These are phyloP conservation scores for Hura crepitans DNA, from an alignment of 441 rosid genomes.

Conservation along the genomic window DNA sequence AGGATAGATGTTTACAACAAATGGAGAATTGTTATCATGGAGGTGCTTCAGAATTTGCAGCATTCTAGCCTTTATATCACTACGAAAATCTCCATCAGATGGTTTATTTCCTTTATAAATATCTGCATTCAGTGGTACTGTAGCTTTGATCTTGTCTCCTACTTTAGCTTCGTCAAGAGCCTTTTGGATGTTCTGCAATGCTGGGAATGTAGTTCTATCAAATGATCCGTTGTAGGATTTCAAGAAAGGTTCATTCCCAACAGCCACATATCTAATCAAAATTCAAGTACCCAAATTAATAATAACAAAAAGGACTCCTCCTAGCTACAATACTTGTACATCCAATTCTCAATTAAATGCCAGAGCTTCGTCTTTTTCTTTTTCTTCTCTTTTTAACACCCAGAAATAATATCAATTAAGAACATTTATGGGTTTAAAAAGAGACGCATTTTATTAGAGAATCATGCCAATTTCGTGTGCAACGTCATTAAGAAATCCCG, in stretches of 20 bases:
- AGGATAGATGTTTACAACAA: conserved; percentile 85
- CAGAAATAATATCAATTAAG: too few species aligned
- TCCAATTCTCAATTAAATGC: too few species aligned
- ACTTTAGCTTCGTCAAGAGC: conserved; percentile 60
- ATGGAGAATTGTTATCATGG: conserved; percentile 45
- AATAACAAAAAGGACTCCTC: neutral
- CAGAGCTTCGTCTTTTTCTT: too few species aligned
- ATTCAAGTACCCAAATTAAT: neutral
- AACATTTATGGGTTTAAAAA: too few species aligned
- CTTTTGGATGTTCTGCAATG: conserved; percentile 59
- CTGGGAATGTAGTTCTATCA: conserved; percentile 47
- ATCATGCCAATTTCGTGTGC: too few species aligned
- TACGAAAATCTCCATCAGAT: conserved; percentile 57
- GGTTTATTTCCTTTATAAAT: conserved; percentile 66
- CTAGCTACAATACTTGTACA: too few species aligned
- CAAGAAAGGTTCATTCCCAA: conserved; percentile 88
- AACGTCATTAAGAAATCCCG: too few species aligned
- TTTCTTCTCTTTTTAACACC: too few species aligned
- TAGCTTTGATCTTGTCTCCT: conserved; percentile 54
- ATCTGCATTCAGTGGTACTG: conserved; percentile 69
- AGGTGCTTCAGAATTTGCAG: conserved; percentile 40
- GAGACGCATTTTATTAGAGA: too few species aligned
- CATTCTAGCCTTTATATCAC: conserved; percentile 45
- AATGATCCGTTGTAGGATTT: conserved; percentile 52
- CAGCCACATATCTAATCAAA: conserved; percentile 72